Conservation (phyloP, 495 filamentous ascomycete genomes). For the Barbatosphaeria neglecta region DNA sequence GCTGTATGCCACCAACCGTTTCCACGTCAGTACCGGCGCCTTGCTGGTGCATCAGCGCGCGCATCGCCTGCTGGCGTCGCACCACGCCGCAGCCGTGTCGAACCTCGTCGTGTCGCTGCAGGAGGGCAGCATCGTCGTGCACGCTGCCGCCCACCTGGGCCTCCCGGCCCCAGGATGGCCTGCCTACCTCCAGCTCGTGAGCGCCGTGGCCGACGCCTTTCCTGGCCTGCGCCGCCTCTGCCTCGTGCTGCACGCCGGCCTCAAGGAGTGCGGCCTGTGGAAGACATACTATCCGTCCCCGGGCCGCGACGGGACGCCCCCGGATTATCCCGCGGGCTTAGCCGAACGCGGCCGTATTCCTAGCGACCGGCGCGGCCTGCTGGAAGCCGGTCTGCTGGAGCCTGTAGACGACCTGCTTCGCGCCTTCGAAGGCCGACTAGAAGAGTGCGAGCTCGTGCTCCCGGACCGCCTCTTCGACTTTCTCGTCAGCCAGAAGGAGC, state of each 20-base stretch:
- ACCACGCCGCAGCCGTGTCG: not conserved
- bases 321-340: not conserved
- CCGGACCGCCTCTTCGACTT: not conserved
- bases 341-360: not conserved
- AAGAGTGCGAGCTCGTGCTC: not conserved
- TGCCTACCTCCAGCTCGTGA: not conserved
- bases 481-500: not conserved
- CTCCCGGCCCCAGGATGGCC: not conserved
- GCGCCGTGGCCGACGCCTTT: not conserved
- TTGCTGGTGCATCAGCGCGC: not conserved
- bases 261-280: not conserved
- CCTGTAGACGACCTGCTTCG: not conserved
- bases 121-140: not conserved
- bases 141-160: not conserved
- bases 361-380: not conserved
- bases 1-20: slow-evolving; percentile 4
- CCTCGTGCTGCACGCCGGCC: not conserved
- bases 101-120: not conserved
- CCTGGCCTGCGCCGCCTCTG: not conserved
- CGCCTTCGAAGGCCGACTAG: not conserved
- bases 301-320: too few species aligned
- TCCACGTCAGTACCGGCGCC: not conserved
- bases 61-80: not conserved
- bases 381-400: not conserved
- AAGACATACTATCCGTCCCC: not conserved